A percentile compares a stretch with the other conserved stretches of the same genome.
Conservation (phyloP, 306 rosid genomes). For the Astragalus glycyphyllos region DNA sequence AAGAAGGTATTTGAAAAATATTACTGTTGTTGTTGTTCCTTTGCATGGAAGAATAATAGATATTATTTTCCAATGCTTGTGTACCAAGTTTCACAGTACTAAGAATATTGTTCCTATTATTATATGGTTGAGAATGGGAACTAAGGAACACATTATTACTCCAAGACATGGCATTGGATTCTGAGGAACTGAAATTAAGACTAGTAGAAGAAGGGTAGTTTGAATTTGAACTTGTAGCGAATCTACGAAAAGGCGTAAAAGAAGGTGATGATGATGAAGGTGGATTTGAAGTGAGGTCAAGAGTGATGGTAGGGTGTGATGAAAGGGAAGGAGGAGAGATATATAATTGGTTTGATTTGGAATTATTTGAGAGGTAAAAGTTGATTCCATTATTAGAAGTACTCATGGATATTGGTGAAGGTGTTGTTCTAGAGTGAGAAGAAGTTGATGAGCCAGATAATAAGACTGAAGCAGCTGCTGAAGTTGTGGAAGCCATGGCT, state of each 20-base stretch:
- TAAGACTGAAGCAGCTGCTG: slow-evolving; percentile 85
- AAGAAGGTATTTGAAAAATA: not conserved
- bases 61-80: slow-evolving; percentile 48
- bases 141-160: slow-evolving; percentile 45
- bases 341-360: slow-evolving; percentile 58
- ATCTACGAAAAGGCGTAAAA: slow-evolving; percentile 51
- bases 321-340: slow-evolving; percentile 52
- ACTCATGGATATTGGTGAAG: not conserved
- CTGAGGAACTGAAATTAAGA: slow-evolving; percentile 61
- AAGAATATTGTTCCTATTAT: slow-evolving; percentile 42
- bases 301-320: slow-evolving; percentile 76
- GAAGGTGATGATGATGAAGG: slow-evolving; percentile 40
- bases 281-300: slow-evolving; percentile 73
- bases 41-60: slow-evolving; percentile 52
- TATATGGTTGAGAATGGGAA: slow-evolving; percentile 39
- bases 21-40: slow-evolving; percentile 32
- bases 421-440: slow-evolving; percentile 38
- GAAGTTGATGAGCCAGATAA: slow-evolving; percentile 68
- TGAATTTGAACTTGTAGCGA: slow-evolving; percentile 44
- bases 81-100: slow-evolving; percentile 49
- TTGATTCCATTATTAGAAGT: slow-evolving; percentile 47
- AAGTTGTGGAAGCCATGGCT: slow-evolving; percentile 91
- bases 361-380: slow-evolving; percentile 46
- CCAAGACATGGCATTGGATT: slow-evolving; percentile 57
- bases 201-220: slow-evolving; percentile 54